Base-by-base conservation (phyloP, 495 filamentous ascomycete species). In the Saxophila tyrrhenica region DNA sequence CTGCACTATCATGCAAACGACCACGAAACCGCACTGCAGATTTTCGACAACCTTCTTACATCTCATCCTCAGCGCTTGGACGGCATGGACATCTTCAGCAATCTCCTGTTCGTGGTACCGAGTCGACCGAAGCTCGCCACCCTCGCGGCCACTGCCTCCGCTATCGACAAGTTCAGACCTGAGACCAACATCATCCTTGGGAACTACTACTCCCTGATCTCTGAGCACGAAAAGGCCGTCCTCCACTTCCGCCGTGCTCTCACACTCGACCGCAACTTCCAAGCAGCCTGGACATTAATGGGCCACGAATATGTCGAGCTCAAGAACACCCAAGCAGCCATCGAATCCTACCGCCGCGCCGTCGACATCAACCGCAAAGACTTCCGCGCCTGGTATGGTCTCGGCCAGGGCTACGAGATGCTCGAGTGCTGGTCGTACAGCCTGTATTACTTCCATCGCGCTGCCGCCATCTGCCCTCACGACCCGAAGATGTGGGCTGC, bases 401-500 rank as follows among this genome's bases (percentile, higher is more conserved):
- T 99, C 0, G 94, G 94, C 5, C 91, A 97, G 64, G 92, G 91
- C 0, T 99, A 99, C 62, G 94, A 99, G 65, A 83, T 99, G 23
- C 78, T 99, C 8, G 94, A 97, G 67, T 96, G 96, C 89, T 86
- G 94, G 60, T 84, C 87, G 54, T 99, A 99, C 67, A 87, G 90
- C 3, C 73, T 97, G 0, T 97, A 89, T 77, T 99, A 99, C 69
- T 96, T 92, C 72, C 91, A 99, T 62, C 88, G 90, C 48, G 92
- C 92, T 0, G 91, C 94, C 0, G 86, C 86, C 10, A 75, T 97
- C 2, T 78, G 86, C 9, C 88, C 92, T 0, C 94, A 87, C 73
- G 94, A 99, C 60, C 84, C 88, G 0, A 95, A 95, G 66, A 94
- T 99, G 90, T 99, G 94, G 94, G 84, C 89, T 69, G 94, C 94